A percentile compares a stretch with the other conserved stretches of the same genome.
These are phyloP conservation scores for Eruca vesicaria DNA, from an alignment of 441 rosid species.

Conservation along the genomic window DNA sequence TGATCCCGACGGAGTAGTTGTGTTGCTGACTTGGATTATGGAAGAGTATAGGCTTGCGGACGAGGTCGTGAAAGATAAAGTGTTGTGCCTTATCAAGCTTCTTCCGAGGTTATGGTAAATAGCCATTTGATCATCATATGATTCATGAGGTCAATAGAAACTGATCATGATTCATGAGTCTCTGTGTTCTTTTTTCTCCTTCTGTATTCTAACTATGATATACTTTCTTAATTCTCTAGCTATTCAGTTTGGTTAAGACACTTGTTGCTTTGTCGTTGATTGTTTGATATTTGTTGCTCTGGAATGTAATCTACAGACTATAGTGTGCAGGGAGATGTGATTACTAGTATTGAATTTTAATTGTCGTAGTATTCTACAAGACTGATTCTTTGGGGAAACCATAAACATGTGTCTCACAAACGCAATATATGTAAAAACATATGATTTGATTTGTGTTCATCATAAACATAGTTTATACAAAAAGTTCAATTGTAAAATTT, in stretches of 20 bases:
- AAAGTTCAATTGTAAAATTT: neutral
- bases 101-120: neutral
- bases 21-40: neutral
- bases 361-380: too few species aligned
- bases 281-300: neutral
- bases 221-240: neutral
- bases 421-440: neutral
- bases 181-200: neutral
- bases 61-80: neutral
- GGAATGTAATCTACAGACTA: neutral
- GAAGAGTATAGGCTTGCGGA: neutral
- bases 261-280: neutral
- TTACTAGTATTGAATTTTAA: neutral
- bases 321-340: neutral
- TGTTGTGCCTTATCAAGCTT: neutral
- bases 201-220: neutral
- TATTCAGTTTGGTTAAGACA: neutral
- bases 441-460: neutral
- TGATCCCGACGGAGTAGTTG: neutral
- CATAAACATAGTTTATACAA: neutral
- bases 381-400: too few species aligned
- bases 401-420: neutral
- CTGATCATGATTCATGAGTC: neutral
- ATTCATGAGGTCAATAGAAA: neutral
- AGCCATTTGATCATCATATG: neutral